phyloP scores from a whole-genome alignment of 2,329 filamentous ascomycete genomes.

The Diaporthe amygdali region DNA sequence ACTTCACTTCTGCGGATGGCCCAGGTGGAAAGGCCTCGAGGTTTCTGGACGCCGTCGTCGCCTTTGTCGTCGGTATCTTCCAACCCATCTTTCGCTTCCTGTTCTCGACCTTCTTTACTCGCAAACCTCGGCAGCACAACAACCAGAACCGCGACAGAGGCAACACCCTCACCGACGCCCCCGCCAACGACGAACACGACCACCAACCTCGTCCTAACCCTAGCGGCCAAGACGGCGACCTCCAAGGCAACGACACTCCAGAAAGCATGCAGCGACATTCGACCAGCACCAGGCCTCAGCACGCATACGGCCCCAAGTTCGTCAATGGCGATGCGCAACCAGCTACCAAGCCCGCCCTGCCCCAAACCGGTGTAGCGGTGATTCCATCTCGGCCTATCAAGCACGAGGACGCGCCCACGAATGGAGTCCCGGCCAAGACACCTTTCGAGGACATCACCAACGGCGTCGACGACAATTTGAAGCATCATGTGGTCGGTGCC shows the following conservation, averaged over 20 bases:
- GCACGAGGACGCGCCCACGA: conserved; percentile 6
- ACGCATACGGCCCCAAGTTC: not conserved
- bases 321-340: not conserved
- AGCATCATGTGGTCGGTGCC: conserved; percentile 1
- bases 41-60: conserved; percentile 19
- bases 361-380: not conserved
- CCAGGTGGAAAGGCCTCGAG: conserved; percentile 19
- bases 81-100: conserved; percentile 20
- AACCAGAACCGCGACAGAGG: conserved; percentile 6
- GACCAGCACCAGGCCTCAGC: not conserved
- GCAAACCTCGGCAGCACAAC: conserved; percentile 6
- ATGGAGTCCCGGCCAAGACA: not conserved
- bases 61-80: conserved; percentile 23
- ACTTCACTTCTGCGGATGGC: conserved; percentile 11
- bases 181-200: not conserved
- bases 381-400: not conserved
- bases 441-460: conserved; percentile 13
- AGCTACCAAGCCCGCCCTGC: not conserved
- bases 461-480: not conserved
- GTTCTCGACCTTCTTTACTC: conserved; percentile 15
- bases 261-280: conserved; percentile 15
- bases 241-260: not conserved
- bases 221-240: conserved; percentile 1
- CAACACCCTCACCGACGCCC: not conserved
- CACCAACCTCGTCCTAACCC: not conserved